A percentile compares a stretch with the other conserved stretches of the same genome.
phyloP scores from a whole-genome alignment of 208 protist genomes.

The Trypanosoma brucei region DNA sequence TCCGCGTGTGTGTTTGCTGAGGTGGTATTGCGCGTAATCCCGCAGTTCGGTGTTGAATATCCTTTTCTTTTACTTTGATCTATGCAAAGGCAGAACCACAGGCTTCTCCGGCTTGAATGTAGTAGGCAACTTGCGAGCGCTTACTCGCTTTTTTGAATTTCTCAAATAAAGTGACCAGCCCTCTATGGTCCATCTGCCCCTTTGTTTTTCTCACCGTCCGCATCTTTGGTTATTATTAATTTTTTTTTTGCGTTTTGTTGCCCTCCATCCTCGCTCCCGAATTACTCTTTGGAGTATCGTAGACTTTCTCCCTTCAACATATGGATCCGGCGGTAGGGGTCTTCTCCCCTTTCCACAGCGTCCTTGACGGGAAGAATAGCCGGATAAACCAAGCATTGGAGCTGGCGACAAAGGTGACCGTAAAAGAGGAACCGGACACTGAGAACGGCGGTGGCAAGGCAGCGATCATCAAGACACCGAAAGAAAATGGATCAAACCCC shows the following conservation, averaged over 20 bases:
- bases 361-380: conserved; percentile 39
- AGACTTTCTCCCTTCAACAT: neutral
- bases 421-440: neutral
- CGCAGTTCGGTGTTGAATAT: neutral
- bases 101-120: neutral
- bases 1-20: neutral
- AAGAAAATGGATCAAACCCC: neutral
- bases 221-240: conserved; percentile 1
- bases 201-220: conserved; percentile 2
- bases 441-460: neutral
- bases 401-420: conserved; percentile 7
- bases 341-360: conserved; percentile 67
- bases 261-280: neutral
- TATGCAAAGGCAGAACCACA: neutral
- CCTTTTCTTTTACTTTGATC: neutral
- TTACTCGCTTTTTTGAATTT: too few relatives aligned
- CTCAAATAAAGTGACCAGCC: too few relatives aligned
- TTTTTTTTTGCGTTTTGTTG: conserved; percentile 8
- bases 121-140: neutral
- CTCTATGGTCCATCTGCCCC: neutral
- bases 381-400: conserved; percentile 50
- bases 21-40: too few relatives aligned
- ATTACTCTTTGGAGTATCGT: neutral
- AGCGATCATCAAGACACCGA: conserved; percentile 2
- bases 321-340: conserved; percentile 78